Conservation (phyloP, 2,329 filamentous ascomycete genomes). For the Cercospora sp. region DNA sequence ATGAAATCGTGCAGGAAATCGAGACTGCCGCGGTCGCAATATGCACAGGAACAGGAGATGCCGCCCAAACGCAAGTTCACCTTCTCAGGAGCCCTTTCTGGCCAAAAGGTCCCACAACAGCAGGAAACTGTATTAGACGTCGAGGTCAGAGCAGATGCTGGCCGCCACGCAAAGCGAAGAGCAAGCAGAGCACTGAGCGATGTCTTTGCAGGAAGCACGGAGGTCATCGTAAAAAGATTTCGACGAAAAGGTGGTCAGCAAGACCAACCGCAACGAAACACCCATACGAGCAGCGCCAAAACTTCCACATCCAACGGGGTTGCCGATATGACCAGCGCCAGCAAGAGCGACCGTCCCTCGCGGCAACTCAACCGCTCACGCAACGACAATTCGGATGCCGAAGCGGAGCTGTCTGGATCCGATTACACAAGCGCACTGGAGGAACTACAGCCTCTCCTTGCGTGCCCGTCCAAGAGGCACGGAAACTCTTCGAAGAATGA, state of each 20-base stretch:
- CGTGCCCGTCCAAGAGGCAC: neutral
- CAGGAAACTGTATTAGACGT: neutral
- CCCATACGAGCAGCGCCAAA: neutral
- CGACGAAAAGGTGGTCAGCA: neutral
- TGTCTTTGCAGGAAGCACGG: neutral
- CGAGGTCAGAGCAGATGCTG: neutral
- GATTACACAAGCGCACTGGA: neutral
- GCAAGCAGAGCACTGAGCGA: slow-evolving; percentile 9
- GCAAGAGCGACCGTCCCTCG: neutral
- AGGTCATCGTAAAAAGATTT: neutral
- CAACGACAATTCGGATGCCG: neutral
- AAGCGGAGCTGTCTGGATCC: neutral
- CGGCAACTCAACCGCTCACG: neutral
- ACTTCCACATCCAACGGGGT: neutral
- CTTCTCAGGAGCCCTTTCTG: neutral
- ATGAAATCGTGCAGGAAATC: neutral
- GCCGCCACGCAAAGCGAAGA: neutral
- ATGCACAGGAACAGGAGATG: neutral
- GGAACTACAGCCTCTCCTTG: neutral
- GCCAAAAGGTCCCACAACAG: neutral
- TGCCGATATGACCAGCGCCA: neutral
- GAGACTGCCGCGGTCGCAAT: neutral
- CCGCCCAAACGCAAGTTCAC: neutral
- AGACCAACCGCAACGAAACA: neutral
- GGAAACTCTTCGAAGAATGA: neutral